Base-by-base conservation (phyloP, 169 alveolate genomes). In the Sarcocystis neurona region DNA sequence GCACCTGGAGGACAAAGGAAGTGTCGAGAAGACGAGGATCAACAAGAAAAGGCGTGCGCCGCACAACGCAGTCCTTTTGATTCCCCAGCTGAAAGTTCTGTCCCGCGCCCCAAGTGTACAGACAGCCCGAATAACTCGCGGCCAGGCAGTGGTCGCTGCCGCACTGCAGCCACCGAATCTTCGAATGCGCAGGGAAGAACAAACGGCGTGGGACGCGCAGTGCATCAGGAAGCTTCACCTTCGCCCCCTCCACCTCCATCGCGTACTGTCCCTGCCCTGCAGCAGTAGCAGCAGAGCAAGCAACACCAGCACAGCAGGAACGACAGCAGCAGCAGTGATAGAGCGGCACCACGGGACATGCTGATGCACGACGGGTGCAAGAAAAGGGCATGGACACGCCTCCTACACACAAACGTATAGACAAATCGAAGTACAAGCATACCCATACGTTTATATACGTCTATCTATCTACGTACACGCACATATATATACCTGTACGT, bases 61-160 rank as follows among this genome's bases (percentile, higher is more conserved):
- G 79, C 8, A 85, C 34, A 1, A 18, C 72, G 41, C 44, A 60
- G 56, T 85, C 90, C 32, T 72, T 46, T 3, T 60, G 79, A 18
- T 60, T 85, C 23, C 90, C 90, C 46, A 85, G 85, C 43, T 85
- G 90, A 44, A 34, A 85, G 84, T 85, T 85, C 58, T 85, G 90
- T 41, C 90, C 90, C 27, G 90, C 90, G 12, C 90, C 90, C 90
- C 90, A 85, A 60, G 90, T 85, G 85, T 85, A 85, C 56, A 85
- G 90, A 68, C 74, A 37, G 63, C 90, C 90, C 77, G 84, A 32
- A 4, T 2, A 30, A 1, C 85, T 47, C 47, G 46, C 90, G 1
- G 90, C 90, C 10, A 85, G 75, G 78, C 79, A 63, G 77, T 85
- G 90, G 44, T 85, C 90, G 85, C 90, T 74, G 34, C 90, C 90